Base-by-base conservation (phyloP, 2,329 filamentous ascomycete genomes). In the Aureobasidium pullulans region DNA sequence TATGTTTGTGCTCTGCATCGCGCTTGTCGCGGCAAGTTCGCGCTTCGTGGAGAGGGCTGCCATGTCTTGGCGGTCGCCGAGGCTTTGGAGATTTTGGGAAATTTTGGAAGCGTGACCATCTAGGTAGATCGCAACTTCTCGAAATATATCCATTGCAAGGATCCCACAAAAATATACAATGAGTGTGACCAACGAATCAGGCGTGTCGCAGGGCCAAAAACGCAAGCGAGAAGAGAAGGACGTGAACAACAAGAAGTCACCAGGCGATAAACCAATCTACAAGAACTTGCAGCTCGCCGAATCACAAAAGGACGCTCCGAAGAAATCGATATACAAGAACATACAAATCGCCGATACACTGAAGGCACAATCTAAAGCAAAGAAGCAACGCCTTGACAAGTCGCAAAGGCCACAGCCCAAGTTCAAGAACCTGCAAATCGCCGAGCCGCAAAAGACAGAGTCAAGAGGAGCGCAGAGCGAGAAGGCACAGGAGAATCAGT, bases 191-290 rank as follows among this genome's bases (percentile, higher is more conserved):
- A 48, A 37, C 10, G n/a, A 7, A 11, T 1, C 23, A 10, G 23
- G 19, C 16, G 28, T 19, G 50, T 28, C 59, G n/a, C 59, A 60
- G 16, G 59, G 59, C 4, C 59, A 56, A n/a, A 60, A 60, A 19
- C 49, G 59, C 16, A 60, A 60, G 32, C 39, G 59, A 56, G 42
- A 49, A 46, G 43, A 60, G 31, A 47, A 56, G 36, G 50, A 60
- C 16, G 29, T 28, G 15, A 44, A 6, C 39, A 47, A 15, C 42
- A 54, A 60, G 28, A 54, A 60, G 42, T 13, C 23, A 1, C 23
- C 23, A 19, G 42, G 36, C 44, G 43, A 49, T 19, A 57, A 46
- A 15, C 19, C 31, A 15, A 50, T 60, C 15, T 53, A 60, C 48
- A 60, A 60, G 34, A 60, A 60, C 39, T 19, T 60, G 11, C 40